Evolutionary conservation across 495 filamentous ascomycete genomes (phyloP).

Genomic region (Penicillium soppii): DNA sequence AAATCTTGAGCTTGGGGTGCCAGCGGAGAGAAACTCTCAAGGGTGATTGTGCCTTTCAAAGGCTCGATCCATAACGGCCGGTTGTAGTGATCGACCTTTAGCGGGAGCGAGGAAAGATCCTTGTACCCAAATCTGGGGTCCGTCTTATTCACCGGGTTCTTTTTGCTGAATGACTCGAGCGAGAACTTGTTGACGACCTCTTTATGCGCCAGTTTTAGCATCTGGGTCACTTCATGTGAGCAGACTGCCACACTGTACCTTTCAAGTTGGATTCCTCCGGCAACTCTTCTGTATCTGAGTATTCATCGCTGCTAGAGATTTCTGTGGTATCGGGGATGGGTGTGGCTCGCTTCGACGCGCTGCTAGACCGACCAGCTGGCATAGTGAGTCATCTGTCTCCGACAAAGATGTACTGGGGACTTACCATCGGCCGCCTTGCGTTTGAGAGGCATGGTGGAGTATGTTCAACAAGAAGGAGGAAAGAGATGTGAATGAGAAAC

Average conservation of each 20-base stretch:
- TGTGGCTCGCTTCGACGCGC: conserved; percentile 63
- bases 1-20: conserved; percentile 89
- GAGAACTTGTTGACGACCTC: conserved; percentile 68
- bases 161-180: conserved; percentile 50
- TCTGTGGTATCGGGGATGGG: conserved; percentile 66
- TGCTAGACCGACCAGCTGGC: conserved; percentile 55
- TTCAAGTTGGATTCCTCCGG: conserved; percentile 43
- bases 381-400: conserved; percentile 27
- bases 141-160: conserved; percentile 33
- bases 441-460: conserved; percentile 65
- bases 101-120: conserved; percentile 75
- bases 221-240: conserved; percentile 25
- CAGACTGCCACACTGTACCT: conserved; percentile 52
- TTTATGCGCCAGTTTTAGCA: conserved; percentile 29
- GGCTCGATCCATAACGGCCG: conserved; percentile 94
- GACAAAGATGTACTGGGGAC: neutral
- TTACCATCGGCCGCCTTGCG: conserved; percentile 67
- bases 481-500: neutral
- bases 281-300: conserved; percentile 60
- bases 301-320: conserved; percentile 68
- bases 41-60: conserved; percentile 74
- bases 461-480: neutral
- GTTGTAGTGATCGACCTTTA: conserved; percentile 86
- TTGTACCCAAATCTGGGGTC: conserved; percentile 61
- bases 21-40: conserved; percentile 92